phyloP scores from a whole-genome alignment of 208 protist genomes.

The Leishmania mexicana region DNA sequence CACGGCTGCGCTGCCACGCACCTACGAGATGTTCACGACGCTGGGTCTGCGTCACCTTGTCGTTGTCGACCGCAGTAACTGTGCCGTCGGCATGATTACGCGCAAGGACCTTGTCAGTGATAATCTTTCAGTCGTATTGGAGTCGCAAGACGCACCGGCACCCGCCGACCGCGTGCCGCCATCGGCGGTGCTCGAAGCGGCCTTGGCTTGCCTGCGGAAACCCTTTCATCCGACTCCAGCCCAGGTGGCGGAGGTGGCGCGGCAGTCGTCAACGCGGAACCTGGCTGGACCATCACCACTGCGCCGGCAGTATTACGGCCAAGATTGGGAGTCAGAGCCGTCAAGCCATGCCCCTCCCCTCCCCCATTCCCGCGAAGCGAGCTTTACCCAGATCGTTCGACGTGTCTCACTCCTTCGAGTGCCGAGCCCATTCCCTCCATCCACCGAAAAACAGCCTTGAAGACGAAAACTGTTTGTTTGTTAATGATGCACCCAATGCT shows the following conservation, averaged over 20 bases:
- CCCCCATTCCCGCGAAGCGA: not conserved
- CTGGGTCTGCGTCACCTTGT: constrained; percentile 55
- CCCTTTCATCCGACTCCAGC: constrained; percentile 26
- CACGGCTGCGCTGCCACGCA: constrained; percentile 45
- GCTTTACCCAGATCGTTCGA: constrained; percentile 10
- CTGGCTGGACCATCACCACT: not conserved
- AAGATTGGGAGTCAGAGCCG: not conserved
- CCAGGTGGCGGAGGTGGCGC: constrained; percentile 25
- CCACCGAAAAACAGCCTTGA: not conserved
- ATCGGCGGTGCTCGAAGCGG: constrained; percentile 5
- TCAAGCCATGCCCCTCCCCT: not conserved
- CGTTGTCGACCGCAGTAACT: constrained; percentile 45
- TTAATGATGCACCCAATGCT: not conserved
- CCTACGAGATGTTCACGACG: constrained; percentile 56
- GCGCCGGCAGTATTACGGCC: not conserved
- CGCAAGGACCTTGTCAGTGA: constrained; percentile 56
- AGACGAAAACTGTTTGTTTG: too few relatives aligned
- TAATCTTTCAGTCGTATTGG: constrained; percentile 24
- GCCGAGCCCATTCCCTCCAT: not conserved
- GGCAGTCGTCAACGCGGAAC: constrained; percentile 21
- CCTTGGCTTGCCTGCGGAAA: constrained; percentile 10
- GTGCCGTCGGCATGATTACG: constrained; percentile 55
- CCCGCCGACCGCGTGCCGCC: not conserved
- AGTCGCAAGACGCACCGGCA: not conserved
- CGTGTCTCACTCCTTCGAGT: constrained; percentile 18